These are phyloP conservation scores for Claviceps digitariae DNA, from an alignment of 2,329 filamentous ascomycete species.

Conservation along the genomic window DNA sequence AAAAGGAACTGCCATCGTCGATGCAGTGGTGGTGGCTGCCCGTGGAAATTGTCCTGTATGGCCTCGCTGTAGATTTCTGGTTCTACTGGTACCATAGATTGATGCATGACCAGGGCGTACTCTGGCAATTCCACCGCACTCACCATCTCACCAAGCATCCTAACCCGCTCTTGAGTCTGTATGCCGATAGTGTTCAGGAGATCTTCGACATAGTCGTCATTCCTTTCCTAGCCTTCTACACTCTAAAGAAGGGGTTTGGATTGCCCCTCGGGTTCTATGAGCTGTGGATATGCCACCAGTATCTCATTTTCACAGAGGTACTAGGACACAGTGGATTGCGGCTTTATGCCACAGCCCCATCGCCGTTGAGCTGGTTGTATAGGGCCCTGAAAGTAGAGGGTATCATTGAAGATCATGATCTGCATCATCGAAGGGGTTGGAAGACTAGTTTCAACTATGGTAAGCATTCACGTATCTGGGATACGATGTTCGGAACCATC, in stretches of 20 bases:
- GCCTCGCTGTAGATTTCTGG: slow-evolving; percentile 4
- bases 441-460: slow-evolving; percentile 23
- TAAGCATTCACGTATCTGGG: slow-evolving; percentile 25
- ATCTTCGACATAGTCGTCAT: slow-evolving; percentile 28
- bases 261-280: slow-evolving; percentile 32
- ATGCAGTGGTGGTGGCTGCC: slow-evolving; percentile 15
- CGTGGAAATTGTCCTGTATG: slow-evolving; percentile 11
- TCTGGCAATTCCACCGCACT: slow-evolving; percentile 28
- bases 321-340: slow-evolving; percentile 26
- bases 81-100: slow-evolving; percentile 12
- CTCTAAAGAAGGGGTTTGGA: slow-evolving; percentile 18
- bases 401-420: slow-evolving; percentile 28
- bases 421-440: slow-evolving; percentile 27
- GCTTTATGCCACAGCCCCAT: slow-evolving; percentile 20
- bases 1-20: slow-evolving; percentile 3
- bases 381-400: slow-evolving; percentile 20
- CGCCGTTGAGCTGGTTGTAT: slow-evolving; percentile 21
- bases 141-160: slow-evolving; percentile 24
- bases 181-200: slow-evolving; percentile 29
- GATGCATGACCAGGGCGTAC: slow-evolving; percentile 24
- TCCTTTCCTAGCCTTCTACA: slow-evolving; percentile 24
- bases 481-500: slow-evolving; percentile 22
- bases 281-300: slow-evolving; percentile 32
- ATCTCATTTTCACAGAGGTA: slow-evolving; percentile 26
- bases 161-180: slow-evolving; percentile 18